Evolutionary conservation across 1,284 basidiomycete species (phyloP).

Genomic region (Puccinia triticina): DNA sequence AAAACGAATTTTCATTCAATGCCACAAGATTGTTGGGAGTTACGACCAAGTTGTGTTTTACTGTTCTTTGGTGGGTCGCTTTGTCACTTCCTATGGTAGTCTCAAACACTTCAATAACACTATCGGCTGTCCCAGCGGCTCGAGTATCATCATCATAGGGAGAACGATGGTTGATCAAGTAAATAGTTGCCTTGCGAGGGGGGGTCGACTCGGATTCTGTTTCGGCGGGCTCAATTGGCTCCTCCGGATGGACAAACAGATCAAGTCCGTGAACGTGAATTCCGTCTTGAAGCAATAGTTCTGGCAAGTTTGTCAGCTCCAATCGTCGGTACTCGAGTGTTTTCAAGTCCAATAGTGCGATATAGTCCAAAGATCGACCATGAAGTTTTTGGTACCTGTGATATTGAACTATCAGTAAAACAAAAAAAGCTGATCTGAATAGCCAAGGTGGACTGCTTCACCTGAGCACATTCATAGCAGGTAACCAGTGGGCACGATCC

Average conservation of each 20-base stretch:
- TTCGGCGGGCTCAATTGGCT: background rate
- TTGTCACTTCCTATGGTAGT: slow-evolving; percentile 30
- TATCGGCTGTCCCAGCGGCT: slow-evolving; percentile 21
- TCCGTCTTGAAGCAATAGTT: slow-evolving; percentile 18
- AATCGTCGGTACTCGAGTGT: slow-evolving; percentile 29
- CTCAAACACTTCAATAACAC: slow-evolving; percentile 50
- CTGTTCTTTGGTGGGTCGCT: slow-evolving; percentile 32
- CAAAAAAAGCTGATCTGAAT: background rate
- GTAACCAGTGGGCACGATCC: slow-evolving; percentile 39
- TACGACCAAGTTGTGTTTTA: slow-evolving; percentile 27
- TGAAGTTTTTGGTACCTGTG: slow-evolving; percentile 26
- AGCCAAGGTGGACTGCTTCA: background rate
- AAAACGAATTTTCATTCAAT: slow-evolving; percentile 33
- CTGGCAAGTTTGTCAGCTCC: slow-evolving; percentile 33
- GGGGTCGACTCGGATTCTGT: background rate
- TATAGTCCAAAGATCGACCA: slow-evolving; percentile 26
- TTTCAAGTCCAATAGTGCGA: slow-evolving; percentile 41
- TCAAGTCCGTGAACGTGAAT: slow-evolving; percentile 46
- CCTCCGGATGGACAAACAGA: slow-evolving; percentile 33
- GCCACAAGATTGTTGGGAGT: slow-evolving; percentile 50
- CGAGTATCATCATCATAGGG: background rate
- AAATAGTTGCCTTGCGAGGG: slow-evolving; percentile 40
- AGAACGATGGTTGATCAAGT: slow-evolving; percentile 39
- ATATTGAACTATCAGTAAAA: background rate
- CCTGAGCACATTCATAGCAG: slow-evolving; percentile 35